Percentiles rank a stretch among this genome's conserved stretches.
phyloP scores from a whole-genome alignment of 2,329 filamentous ascomycete species.

The Verticillium albo-atrum region DNA sequence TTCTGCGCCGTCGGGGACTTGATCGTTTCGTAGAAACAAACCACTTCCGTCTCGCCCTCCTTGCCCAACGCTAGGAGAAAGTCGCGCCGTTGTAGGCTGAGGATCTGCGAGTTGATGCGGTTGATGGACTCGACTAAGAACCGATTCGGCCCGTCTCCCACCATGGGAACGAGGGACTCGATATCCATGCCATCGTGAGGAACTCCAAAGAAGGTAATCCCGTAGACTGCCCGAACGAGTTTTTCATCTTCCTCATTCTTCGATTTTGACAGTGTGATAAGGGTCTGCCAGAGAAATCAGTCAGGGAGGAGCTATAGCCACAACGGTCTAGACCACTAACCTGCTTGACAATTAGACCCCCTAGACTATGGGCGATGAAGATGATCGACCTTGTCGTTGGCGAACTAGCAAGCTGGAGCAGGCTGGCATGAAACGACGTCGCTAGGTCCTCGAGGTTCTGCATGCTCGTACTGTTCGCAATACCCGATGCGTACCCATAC shows the following conservation, averaged over 20 bases:
- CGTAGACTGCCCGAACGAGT: slow-evolving; percentile 7
- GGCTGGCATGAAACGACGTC: neutral
- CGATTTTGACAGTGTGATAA: slow-evolving; percentile 5
- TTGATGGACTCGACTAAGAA: slow-evolving; percentile 4
- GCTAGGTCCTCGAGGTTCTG: slow-evolving; percentile 11
- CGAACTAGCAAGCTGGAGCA: neutral
- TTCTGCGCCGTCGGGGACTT: slow-evolving; percentile 17
- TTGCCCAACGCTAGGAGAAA: slow-evolving; percentile 6
- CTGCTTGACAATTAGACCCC: slow-evolving; percentile 15
- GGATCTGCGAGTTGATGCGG: slow-evolving; percentile 2
- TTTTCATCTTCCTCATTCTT: slow-evolving; percentile 3
- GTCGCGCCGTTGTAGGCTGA: slow-evolving; percentile 2
- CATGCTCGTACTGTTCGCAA: slow-evolving; percentile 8
- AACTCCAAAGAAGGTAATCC: slow-evolving; percentile 15
- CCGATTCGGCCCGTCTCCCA: slow-evolving; percentile 8
- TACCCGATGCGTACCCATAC: slow-evolving; percentile 15
- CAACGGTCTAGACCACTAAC: slow-evolving; percentile 1
- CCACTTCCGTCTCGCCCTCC: slow-evolving; percentile 11
- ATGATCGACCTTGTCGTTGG: slow-evolving; percentile 3
- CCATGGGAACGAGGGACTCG: slow-evolving; percentile 14
- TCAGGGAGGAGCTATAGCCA: neutral
- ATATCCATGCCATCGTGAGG: slow-evolving; percentile 15
- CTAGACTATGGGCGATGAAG: slow-evolving; percentile 14
- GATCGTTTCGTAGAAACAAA: slow-evolving; percentile 20
- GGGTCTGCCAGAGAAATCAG: neutral